phyloP scores from a whole-genome alignment of 1,284 basidiomycete genomes.

The Caloboletus firmus region DNA sequence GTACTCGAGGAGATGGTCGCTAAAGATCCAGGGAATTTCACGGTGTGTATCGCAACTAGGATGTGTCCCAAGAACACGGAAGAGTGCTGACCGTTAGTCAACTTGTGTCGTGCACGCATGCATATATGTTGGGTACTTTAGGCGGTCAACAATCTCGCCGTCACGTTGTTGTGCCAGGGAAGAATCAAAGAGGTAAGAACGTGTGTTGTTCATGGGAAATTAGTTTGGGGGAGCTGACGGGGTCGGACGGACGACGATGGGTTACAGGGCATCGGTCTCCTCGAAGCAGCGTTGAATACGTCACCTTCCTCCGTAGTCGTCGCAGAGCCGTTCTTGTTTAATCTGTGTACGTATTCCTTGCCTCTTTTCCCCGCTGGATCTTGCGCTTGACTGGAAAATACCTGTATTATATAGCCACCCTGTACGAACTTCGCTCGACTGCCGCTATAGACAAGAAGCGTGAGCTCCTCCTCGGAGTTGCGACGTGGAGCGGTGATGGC shows the following conservation, averaged over 20 bases:
- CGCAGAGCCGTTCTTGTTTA: slow-evolving; percentile 79
- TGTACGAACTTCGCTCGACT: slow-evolving; percentile 75
- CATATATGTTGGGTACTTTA: slow-evolving; percentile 26
- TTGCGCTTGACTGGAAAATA: not conserved
- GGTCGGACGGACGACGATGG: not conserved
- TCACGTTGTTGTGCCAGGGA: slow-evolving; percentile 67
- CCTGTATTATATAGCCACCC: slow-evolving; percentile 51
- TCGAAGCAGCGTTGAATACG: slow-evolving; percentile 59
- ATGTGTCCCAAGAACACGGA: no score
- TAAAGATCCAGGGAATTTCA: slow-evolving; percentile 57
- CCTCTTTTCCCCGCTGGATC: not conserved
- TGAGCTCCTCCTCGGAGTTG: slow-evolving; percentile 67
- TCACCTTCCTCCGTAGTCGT: slow-evolving; percentile 69
- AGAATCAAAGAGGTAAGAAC: slow-evolving; percentile 62
- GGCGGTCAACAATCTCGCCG: slow-evolving; percentile 79
- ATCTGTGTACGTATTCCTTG: slow-evolving; percentile 59
- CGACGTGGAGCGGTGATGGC: slow-evolving; percentile 81
- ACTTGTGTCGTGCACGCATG: not conserved
- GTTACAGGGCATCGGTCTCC: slow-evolving; percentile 59
- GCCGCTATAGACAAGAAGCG: slow-evolving; percentile 72
- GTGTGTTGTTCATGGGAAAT: not conserved
- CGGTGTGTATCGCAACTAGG: slow-evolving; percentile 40
- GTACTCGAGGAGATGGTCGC: slow-evolving; percentile 46
- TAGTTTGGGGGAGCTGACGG: slow-evolving; percentile 5
- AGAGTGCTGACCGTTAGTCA: not conserved